Conservation (phyloP, 1,284 basidiomycete species). For the Irpex sp. region DNA sequence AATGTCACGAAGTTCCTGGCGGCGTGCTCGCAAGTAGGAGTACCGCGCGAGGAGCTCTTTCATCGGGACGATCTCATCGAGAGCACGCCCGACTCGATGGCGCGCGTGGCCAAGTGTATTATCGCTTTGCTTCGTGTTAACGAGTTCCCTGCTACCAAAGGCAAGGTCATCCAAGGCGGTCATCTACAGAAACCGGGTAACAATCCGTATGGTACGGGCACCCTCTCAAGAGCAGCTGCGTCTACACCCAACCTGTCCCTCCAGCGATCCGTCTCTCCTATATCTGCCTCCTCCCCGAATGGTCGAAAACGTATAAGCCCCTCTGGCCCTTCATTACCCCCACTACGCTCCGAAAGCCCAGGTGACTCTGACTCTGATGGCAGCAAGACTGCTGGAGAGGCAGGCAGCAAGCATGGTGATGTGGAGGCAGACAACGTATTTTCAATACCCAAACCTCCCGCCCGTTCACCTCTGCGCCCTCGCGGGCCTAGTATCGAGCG, state of each 20-base stretch:
- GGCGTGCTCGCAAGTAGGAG: constrained; percentile 61
- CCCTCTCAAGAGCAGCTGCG: constrained; percentile 39
- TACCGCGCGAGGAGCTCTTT: constrained; percentile 63
- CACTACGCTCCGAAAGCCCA: constrained; percentile 51
- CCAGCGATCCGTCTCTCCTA: constrained; percentile 27
- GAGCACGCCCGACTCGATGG: constrained; percentile 53
- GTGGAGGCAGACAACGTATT: constrained; percentile 33
- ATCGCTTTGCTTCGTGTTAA: constrained; percentile 61
- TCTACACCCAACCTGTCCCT: constrained; percentile 58
- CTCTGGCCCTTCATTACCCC: constrained; percentile 45
- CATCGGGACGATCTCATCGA: constrained; percentile 65
- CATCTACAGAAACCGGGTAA: constrained; percentile 16
- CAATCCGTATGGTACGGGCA: constrained; percentile 31
- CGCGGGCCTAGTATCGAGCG: constrained; percentile 31
- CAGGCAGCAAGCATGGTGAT: constrained; percentile 12
- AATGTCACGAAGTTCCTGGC: constrained; percentile 76
- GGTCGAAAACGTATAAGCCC: constrained; percentile 49
- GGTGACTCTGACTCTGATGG: constrained; percentile 25
- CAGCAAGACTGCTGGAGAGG: constrained; percentile 22
- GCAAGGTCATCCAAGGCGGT: constrained; percentile 37
- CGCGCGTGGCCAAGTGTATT: constrained; percentile 65
- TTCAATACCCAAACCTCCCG: constrained; percentile 39
- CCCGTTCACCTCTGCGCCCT: constrained; percentile 51
- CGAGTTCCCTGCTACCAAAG: constrained; percentile 43
- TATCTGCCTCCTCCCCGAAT: constrained; percentile 25